Evolutionary conservation across 805 yeast species (phyloP).

Genomic region (Citeromyces matritensis): DNA sequence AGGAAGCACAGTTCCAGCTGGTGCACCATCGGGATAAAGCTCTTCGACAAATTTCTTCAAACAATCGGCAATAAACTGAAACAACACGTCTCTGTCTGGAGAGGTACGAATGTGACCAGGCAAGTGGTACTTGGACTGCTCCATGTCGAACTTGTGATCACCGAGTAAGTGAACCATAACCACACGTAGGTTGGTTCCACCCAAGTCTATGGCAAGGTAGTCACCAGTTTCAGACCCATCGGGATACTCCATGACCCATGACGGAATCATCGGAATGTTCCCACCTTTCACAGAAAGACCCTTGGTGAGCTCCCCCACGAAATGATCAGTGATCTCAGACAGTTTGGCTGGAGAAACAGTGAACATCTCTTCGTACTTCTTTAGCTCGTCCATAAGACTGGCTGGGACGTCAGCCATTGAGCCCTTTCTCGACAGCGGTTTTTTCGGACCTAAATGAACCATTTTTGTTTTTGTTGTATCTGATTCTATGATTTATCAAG

Average conservation of each 20-base stretch:
- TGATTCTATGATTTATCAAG: no score
- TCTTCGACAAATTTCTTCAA: conserved; percentile 58
- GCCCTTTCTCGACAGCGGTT: not conserved
- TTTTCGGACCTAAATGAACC: no score
- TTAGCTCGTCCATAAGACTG: conserved; percentile 41
- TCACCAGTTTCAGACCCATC: conserved; percentile 44
- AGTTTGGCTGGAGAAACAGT: conserved; percentile 26
- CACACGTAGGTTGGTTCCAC: conserved; percentile 49
- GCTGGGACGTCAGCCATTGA: conserved; percentile 55
- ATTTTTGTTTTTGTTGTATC: no score
- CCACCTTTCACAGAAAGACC: conserved; percentile 38
- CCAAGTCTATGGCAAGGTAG: conserved; percentile 44
- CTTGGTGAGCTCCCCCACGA: conserved; percentile 33
- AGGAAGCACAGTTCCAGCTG: conserved; percentile 39
- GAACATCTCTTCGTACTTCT: conserved; percentile 39
- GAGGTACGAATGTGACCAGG: conserved; percentile 76
- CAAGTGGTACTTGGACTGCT: conserved; percentile 76
- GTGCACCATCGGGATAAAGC: conserved; percentile 56
- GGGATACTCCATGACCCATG: conserved; percentile 47
- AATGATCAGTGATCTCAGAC: conserved; percentile 28
- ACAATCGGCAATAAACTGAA: conserved; percentile 80
- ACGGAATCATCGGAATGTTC: conserved; percentile 47
- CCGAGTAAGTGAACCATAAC: conserved; percentile 46
- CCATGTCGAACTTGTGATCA: conserved; percentile 68
- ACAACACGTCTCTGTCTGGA: conserved; percentile 54